phyloP scores from a whole-genome alignment of 2,329 filamentous ascomycete genomes.

The Ophioceras dolichostomum region DNA sequence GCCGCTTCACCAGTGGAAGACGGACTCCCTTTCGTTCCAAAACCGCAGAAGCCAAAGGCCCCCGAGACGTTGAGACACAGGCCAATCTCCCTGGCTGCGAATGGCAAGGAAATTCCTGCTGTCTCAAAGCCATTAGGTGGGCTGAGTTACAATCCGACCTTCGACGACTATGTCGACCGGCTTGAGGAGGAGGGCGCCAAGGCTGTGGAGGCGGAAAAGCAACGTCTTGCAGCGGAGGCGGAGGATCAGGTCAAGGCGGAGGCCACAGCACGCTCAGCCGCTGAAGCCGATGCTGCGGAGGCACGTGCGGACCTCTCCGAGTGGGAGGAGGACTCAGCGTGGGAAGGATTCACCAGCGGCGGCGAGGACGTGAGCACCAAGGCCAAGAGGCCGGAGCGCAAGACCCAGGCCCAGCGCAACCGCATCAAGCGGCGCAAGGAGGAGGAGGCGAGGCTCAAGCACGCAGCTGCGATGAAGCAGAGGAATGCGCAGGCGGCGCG shows the following conservation, averaged over 20 bases:
- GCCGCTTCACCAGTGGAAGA: slow-evolving; percentile 19
- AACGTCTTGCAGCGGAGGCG: slow-evolving; percentile 55
- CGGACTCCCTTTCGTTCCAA: slow-evolving; percentile 55
- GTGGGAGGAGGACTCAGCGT: slow-evolving; percentile 82
- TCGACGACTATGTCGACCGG: slow-evolving; percentile 72
- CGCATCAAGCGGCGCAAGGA: slow-evolving; percentile 81
- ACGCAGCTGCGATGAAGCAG: slow-evolving; percentile 63
- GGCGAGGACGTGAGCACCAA: slow-evolving; percentile 52
- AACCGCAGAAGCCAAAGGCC: slow-evolving; percentile 52
- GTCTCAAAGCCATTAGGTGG: slow-evolving; percentile 70
- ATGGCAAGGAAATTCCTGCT: slow-evolving; percentile 66
- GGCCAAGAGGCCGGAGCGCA: slow-evolving; percentile 68
- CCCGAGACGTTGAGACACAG: slow-evolving; percentile 65
- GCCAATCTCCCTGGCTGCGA: slow-evolving; percentile 72
- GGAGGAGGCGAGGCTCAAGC: slow-evolving; percentile 63
- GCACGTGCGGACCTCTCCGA: slow-evolving; percentile 51
- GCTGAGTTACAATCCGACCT: slow-evolving; percentile 85
- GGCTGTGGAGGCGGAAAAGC: slow-evolving; percentile 66
- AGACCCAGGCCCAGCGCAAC: slow-evolving; percentile 79
- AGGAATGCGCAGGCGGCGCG: slow-evolving; percentile 59
- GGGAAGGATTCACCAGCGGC: slow-evolving; percentile 82
- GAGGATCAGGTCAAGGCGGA: slow-evolving; percentile 57
- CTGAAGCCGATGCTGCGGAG: slow-evolving; percentile 63
- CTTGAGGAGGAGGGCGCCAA: slow-evolving; percentile 64
- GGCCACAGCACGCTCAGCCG: slow-evolving; percentile 56